phyloP scores from a whole-genome alignment of 352 stramenopile genomes.

The Globisporangium spiculum region DNA sequence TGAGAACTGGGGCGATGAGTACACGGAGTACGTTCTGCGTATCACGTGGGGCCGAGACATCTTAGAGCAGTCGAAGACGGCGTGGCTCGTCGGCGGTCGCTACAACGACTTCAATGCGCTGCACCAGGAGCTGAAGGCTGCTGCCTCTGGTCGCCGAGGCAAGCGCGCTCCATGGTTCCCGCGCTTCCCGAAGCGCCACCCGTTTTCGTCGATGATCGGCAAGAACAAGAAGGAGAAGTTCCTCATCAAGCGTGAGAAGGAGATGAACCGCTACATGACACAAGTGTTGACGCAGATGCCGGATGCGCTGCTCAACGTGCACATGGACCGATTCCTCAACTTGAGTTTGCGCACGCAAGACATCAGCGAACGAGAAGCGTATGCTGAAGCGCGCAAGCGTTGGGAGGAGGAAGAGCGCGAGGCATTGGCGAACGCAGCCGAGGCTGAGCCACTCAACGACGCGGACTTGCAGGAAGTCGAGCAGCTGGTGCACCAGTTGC shows the following conservation, averaged over 20 bases:
- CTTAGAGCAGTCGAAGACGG: slow-evolving; percentile 85
- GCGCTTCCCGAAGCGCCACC: slow-evolving; percentile 87
- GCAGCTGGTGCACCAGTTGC: slow-evolving; percentile 82
- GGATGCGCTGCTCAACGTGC: slow-evolving; percentile 83
- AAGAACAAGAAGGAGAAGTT: slow-evolving; percentile 92
- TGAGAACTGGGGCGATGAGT: slow-evolving; percentile 89
- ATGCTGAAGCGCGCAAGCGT: slow-evolving; percentile 80
- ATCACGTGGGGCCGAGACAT: slow-evolving; percentile 88
- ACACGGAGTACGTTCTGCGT: slow-evolving; percentile 88
- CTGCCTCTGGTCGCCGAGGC: slow-evolving; percentile 74
- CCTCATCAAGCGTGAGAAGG: slow-evolving; percentile 89
- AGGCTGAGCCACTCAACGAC: slow-evolving; percentile 84
- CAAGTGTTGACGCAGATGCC: slow-evolving; percentile 90
- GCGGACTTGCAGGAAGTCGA: slow-evolving; percentile 88
- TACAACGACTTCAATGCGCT: slow-evolving; percentile 91
- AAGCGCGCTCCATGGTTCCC: slow-evolving; percentile 89
- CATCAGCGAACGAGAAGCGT: slow-evolving; percentile 87
- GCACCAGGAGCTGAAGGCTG: slow-evolving; percentile 86
- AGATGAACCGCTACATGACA: slow-evolving; percentile 90
- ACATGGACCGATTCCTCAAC: slow-evolving; percentile 90
- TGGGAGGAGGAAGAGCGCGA: slow-evolving; percentile 89
- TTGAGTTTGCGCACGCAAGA: slow-evolving; percentile 82
- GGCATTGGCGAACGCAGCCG: slow-evolving; percentile 77
- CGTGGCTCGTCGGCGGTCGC: slow-evolving; percentile 82
- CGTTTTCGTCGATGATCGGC: slow-evolving; percentile 88